A percentile compares a stretch with the other conserved stretches of the same genome.
phyloP scores from a whole-genome alignment of 2,329 filamentous ascomycete species.

The Aspergillus quadrilineatus region DNA sequence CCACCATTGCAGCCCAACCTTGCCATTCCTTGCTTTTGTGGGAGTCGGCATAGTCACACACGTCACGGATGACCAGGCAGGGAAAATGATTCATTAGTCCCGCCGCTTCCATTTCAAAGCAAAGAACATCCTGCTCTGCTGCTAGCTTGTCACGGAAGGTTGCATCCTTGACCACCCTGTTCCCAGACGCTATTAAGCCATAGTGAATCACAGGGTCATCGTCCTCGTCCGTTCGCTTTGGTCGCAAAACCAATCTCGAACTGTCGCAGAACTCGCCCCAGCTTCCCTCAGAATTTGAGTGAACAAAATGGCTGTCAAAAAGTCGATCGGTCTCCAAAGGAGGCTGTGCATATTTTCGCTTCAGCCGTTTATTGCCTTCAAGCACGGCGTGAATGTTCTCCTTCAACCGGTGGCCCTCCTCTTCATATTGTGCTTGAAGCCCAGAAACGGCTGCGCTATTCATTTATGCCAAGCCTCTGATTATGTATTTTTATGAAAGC shows the following conservation, averaged over 20 bases:
- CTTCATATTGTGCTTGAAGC: background rate
- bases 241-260: background rate
- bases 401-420: background rate
- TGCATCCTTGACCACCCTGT: slow-evolving; percentile 8
- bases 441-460: background rate
- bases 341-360: background rate
- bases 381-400: background rate
- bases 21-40: background rate
- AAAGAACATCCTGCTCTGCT: background rate
- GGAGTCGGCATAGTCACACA: slow-evolving; percentile 9
- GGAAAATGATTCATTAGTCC: slow-evolving; percentile 3
- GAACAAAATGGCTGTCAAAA: background rate
- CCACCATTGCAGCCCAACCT: background rate
- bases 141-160: background rate
- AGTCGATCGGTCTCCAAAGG: background rate
- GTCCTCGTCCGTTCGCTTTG: background rate
- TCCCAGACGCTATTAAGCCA: slow-evolving; percentile 10
- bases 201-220: background rate
- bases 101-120: background rate
- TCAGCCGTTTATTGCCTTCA: background rate
- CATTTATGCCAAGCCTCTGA: too few species aligned
- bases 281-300: background rate
- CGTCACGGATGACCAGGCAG: slow-evolving; percentile 6
- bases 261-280: background rate
- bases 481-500: too few species aligned